Conservation (phyloP, 2,329 filamentous ascomycete species). For the Colletotrichum chlorophyti region DNA sequence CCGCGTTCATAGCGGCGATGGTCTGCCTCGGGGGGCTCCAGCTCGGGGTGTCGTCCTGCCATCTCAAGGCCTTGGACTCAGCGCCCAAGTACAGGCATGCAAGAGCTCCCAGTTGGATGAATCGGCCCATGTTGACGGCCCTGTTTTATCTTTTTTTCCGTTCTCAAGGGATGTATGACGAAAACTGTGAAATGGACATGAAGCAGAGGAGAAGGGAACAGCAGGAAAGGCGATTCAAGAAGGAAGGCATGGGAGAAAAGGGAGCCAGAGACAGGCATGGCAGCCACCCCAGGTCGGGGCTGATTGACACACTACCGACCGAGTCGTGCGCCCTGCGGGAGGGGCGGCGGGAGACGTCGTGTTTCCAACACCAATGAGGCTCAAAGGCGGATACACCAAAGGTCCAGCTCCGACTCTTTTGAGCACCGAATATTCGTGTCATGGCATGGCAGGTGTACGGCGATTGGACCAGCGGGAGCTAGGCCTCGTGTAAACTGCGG, state of each 20-base stretch:
- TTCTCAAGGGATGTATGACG: background rate
- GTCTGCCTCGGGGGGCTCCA: constrained; percentile 38
- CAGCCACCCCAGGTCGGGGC: constrained; percentile 11
- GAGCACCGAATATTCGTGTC: constrained; percentile 11
- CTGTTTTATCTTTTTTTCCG: background rate
- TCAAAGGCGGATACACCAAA: constrained; percentile 4
- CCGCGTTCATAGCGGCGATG: constrained; percentile 30
- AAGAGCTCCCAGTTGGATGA: constrained; percentile 30
- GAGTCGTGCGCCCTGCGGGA: constrained; percentile 13
- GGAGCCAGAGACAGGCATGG: constrained; percentile 14
- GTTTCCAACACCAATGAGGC: constrained; percentile 9
- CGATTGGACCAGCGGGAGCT: constrained; percentile 7
- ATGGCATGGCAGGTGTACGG: background rate
- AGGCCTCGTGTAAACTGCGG: constrained; percentile 18
- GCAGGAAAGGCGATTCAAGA: background rate
- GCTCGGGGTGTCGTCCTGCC: constrained; percentile 31
- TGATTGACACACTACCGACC: constrained; percentile 14
- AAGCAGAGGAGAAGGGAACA: background rate
- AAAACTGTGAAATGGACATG: background rate
- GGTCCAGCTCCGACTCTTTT: constrained; percentile 9
- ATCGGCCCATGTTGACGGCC: constrained; percentile 31
- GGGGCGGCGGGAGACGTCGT: background rate
- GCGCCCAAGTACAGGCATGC: constrained; percentile 30
- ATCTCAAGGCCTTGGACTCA: constrained; percentile 34
- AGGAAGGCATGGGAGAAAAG: constrained; percentile 5